Evolutionary conservation across 1,139 yeast genomes (phyloP).

Genomic region (Diutina neorugosa): DNA sequence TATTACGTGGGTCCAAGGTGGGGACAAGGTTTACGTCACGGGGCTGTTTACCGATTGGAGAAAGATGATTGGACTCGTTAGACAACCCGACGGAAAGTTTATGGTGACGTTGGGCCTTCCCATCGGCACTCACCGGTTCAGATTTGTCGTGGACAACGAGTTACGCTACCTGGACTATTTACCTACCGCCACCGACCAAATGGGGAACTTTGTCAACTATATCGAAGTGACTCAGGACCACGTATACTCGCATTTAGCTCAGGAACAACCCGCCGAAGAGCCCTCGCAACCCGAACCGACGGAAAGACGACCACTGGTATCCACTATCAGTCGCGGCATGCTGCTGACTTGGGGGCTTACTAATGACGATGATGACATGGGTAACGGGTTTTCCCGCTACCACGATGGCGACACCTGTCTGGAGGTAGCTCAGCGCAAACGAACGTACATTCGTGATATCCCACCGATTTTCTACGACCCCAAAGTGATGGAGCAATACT

Average conservation of each 20-base stretch:
- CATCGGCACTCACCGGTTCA: conserved; percentile 35
- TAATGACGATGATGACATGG: conserved; percentile 68
- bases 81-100: conserved; percentile 30
- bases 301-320: background rate
- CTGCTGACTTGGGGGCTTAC: conserved; percentile 40
- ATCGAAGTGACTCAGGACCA: conserved; percentile 36
- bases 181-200: conserved; percentile 40
- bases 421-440: conserved; percentile 11
- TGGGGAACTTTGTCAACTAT: conserved; percentile 39
- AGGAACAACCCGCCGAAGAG: conserved; percentile 8
- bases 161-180: conserved; percentile 33
- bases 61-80: conserved; percentile 39
- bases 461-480: conserved; percentile 89
- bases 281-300: conserved; percentile 11
- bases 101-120: conserved; percentile 34
- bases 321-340: background rate
- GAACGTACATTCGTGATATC: conserved; percentile 52
- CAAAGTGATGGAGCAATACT: conserved; percentile 46
- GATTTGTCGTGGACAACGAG: conserved; percentile 37
- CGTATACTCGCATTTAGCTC: conserved; percentile 17
- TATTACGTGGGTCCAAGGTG: conserved; percentile 91
- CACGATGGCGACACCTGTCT: conserved; percentile 30
- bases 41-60: conserved; percentile 42
- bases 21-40: conserved; percentile 59
- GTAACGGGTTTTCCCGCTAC: conserved; percentile 66